These are phyloP conservation scores for Rhizomucor miehei DNA, from an alignment of 371 early-diverging fungal genomes.

Conservation along the genomic window DNA sequence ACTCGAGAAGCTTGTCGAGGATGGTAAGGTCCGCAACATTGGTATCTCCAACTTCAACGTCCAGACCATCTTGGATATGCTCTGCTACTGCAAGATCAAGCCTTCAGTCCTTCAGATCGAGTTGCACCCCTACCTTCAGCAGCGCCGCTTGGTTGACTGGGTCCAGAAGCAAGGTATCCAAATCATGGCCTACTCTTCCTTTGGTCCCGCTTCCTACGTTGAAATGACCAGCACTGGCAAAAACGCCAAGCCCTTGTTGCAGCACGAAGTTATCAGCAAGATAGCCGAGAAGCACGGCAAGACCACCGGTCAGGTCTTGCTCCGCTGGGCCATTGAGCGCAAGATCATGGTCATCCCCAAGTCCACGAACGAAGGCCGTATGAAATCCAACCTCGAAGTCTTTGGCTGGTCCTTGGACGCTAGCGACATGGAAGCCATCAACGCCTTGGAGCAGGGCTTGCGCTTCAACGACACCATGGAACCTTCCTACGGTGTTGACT, in stretches of 20 bases:
- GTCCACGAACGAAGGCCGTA: constrained; percentile 41
- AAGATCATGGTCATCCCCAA: constrained; percentile 66
- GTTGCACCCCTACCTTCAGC: constrained; percentile 65
- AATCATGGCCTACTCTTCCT: constrained; percentile 48
- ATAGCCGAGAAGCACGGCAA: constrained; percentile 38
- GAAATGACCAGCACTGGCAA: constrained; percentile 18
- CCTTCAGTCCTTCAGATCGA: constrained; percentile 43
- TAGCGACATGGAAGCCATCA: constrained; percentile 26
- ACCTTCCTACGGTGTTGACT: constrained; percentile 24
- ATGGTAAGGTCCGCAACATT: constrained; percentile 43
- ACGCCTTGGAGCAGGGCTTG: constrained; percentile 21
- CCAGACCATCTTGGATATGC: constrained; percentile 26
- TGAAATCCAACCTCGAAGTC: constrained; percentile 38
- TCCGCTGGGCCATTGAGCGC: constrained; percentile 57
- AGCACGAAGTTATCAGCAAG: constrained; percentile 28
- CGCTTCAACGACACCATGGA: constrained; percentile 33
- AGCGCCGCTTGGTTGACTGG: constrained; percentile 37
- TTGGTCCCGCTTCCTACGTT: constrained; percentile 45
- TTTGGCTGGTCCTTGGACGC: constrained; percentile 20
- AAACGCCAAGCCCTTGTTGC: constrained; percentile 21
- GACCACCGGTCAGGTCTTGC: constrained; percentile 42
- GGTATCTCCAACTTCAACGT: constrained; percentile 62
- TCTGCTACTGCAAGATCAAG: constrained; percentile 31
- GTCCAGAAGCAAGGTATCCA: constrained; percentile 42
- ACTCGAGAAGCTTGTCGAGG: constrained; percentile 27